These are phyloP conservation scores for Curvularia sp. DNA, from an alignment of 2,329 filamentous ascomycete species.

Conservation along the genomic window DNA sequence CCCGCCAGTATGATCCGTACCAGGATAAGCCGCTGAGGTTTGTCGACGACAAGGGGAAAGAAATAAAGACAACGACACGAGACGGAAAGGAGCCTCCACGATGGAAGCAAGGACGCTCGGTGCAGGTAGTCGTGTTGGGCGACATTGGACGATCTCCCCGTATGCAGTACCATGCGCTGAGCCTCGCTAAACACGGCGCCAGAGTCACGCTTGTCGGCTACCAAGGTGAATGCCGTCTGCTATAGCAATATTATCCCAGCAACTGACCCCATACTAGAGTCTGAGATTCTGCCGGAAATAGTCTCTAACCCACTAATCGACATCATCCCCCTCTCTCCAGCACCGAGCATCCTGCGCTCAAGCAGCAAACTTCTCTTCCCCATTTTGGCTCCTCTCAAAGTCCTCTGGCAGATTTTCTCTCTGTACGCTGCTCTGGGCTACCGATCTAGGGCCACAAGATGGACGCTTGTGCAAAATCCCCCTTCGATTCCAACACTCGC, in stretches of 20 bases:
- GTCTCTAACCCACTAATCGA: conserved; percentile 71
- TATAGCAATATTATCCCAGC: background rate
- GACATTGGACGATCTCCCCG: conserved; percentile 95
- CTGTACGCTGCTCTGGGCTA: conserved; percentile 78
- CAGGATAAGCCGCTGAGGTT: conserved; percentile 35
- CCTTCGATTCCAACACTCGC: conserved; percentile 91
- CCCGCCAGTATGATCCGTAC: conserved; percentile 59
- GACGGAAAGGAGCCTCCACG: conserved; percentile 31
- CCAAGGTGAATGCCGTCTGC: conserved; percentile 61
- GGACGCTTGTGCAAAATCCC: conserved; percentile 92
- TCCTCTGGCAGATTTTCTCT: conserved; percentile 78
- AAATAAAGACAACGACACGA: conserved; percentile 26
- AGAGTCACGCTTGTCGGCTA: conserved; percentile 89
- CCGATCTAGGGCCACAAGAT: conserved; percentile 73
- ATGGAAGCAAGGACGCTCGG: conserved; percentile 55
- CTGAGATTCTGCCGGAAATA: conserved; percentile 80
- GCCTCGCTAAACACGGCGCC: conserved; percentile 81
- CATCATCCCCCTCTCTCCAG: conserved; percentile 72
- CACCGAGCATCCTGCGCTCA: conserved; percentile 70
- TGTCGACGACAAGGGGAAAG: conserved; percentile 36
- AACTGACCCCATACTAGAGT: conserved; percentile 62
- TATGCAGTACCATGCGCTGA: conserved; percentile 98
- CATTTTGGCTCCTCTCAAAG: conserved; percentile 80
- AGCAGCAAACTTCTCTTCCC: conserved; percentile 78
- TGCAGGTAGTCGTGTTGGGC: conserved; percentile 89